phyloP scores from a whole-genome alignment of 306 rosid species.

The Hippophae rhamnoides region DNA sequence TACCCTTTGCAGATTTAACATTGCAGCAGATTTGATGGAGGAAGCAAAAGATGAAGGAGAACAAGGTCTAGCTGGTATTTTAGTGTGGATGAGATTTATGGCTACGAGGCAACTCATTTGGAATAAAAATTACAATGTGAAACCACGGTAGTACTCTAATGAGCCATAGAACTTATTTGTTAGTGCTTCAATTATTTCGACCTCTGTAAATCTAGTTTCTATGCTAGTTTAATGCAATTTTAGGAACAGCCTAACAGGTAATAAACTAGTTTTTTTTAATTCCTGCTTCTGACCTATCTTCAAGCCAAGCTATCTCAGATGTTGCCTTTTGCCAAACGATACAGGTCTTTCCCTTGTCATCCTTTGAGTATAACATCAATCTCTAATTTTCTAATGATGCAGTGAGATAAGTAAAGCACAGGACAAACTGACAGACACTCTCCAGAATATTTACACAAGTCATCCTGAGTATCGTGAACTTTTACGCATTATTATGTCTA shows the following conservation, averaged over 20 bases:
- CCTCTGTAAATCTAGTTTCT: too few species aligned
- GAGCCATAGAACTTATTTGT: conserved; percentile 10
- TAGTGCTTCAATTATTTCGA: too few species aligned
- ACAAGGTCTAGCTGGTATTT: conserved; percentile 70
- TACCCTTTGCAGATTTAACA: conserved; percentile 64
- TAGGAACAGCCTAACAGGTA: too few species aligned
- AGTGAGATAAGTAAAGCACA: conserved; percentile 34
- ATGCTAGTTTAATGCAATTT: too few species aligned
- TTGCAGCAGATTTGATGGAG: conserved; percentile 76
- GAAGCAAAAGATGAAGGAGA: conserved; percentile 73
- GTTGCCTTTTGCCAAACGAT: too few species aligned
- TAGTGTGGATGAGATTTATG: conserved; percentile 99
- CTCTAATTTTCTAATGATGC: not conserved
- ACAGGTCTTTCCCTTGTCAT: too few species aligned
- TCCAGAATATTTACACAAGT: conserved; percentile 20
- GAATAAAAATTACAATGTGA: conserved; percentile 98
- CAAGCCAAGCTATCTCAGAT: too few species aligned
- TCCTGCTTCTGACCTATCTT: too few species aligned
- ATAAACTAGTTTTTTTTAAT: too few species aligned
- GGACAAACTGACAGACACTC: conserved; percentile 22
- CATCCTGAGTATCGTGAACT: conserved; percentile 24
- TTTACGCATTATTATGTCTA: conserved; percentile 15
- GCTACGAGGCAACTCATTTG: conserved; percentile 95
- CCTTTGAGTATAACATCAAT: too few species aligned
- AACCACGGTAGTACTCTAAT: conserved; percentile 70